Evolutionary conservation across 2,329 filamentous ascomycete species (phyloP), one percentile per base, ranked within the genome.

Genomic region (Blastomyces emzantsi): DNA sequence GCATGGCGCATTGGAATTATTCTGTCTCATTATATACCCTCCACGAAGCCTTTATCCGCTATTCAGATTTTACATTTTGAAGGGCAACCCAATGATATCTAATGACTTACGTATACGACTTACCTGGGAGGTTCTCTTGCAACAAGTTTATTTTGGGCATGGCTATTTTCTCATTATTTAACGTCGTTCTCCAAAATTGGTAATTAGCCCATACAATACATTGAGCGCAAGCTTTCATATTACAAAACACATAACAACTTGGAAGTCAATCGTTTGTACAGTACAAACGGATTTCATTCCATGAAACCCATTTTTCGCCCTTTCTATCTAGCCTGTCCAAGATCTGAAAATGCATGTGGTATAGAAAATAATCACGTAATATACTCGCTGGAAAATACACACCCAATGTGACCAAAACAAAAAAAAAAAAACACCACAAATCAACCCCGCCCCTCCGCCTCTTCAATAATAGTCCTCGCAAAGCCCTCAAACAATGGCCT

Each of bases 401-500:
- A 55, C 22, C n/a, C 7, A 55, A 47, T 30, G 17, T 9, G 22
- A 60, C 39, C 17, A 6, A 17, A 33, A 45, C n/a, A n/a, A n/a
- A n/a, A n/a, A n/a, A n/a, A 8, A 30, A 2, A 19, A 9, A 36
- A 9, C 33, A 11, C 33, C 8, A 36, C 33, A 36, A 30, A 49
- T 22, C 30, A 41, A 28, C 58, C 13, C 2, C 43, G n/a, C 25
- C 47, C 43, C 43, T 71, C 63, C 30, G 67, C 64, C 28, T 67
- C 69, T 64, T 73, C 70, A 62, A 75, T 66, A 52, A 79, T 64
- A 13, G 68, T 70, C 64, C 70, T 73, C 39, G 77, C 73, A 69
- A 80, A 78, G 30, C 65, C 73, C 61, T 78, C 75, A 69, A 80
- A 79, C 15, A 75, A 72, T 30, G 70, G 64, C 69, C 75, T 73